Conservation (phyloP, 345 rosid species). For the Xanthoceras sorbifolium region DNA sequence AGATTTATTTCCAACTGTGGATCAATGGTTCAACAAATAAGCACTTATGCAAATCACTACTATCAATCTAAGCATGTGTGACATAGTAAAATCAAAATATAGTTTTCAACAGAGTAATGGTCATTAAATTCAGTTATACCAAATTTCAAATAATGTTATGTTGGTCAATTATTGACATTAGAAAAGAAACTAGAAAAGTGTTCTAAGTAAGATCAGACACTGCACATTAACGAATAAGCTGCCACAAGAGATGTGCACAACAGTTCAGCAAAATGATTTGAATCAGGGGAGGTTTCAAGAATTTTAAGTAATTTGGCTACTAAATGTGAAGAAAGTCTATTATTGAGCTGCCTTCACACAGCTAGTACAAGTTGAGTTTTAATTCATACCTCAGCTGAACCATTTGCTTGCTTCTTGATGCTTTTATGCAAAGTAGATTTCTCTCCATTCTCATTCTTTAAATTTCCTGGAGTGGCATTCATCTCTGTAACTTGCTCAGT, state of each 20-base stretch:
- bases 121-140: background rate
- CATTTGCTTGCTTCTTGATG: slow-evolving; percentile 43
- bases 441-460: slow-evolving; percentile 32
- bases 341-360: background rate
- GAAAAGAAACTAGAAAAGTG: too few relatives aligned
- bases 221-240: background rate
- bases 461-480: slow-evolving; percentile 32
- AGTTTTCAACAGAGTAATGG: background rate
- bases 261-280: background rate
- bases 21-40: background rate
- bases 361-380: background rate
- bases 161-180: background rate
- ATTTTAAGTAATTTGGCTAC: background rate
- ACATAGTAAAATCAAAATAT: background rate
- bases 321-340: background rate
- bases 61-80: background rate
- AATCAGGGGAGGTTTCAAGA: background rate
- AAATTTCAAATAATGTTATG: background rate
- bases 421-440: slow-evolving; percentile 42
- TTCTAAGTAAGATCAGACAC: background rate
- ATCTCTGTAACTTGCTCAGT: slow-evolving; percentile 19
- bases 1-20: too few relatives aligned
- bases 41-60: background rate
- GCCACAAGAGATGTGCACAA: background rate
- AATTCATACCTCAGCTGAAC: slow-evolving; percentile 61